These are phyloP conservation scores for Alternaria gansuensis DNA, from an alignment of 2,329 filamentous ascomycete species.

Conservation along the genomic window DNA sequence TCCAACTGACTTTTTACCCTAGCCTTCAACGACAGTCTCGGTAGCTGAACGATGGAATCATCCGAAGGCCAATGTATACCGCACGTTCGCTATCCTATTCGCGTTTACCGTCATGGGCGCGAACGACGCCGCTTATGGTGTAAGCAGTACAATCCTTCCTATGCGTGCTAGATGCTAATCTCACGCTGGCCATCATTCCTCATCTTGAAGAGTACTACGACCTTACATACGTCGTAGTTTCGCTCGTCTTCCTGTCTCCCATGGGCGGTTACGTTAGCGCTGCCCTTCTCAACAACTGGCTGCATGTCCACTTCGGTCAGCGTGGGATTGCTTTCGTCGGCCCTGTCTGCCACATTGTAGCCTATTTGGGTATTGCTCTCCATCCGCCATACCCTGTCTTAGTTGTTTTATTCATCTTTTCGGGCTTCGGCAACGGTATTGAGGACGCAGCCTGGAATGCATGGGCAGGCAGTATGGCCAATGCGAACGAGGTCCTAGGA, in stretches of 20 bases:
- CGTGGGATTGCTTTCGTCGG: slow-evolving; percentile 74
- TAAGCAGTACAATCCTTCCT: slow-evolving; percentile 48
- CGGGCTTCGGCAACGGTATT: slow-evolving; percentile 74
- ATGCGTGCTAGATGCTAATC: background rate
- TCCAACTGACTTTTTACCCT: slow-evolving; percentile 51
- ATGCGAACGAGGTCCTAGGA: slow-evolving; percentile 75
- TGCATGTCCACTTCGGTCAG: slow-evolving; percentile 71
- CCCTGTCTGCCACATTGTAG: slow-evolving; percentile 67
- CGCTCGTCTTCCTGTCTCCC: slow-evolving; percentile 70
- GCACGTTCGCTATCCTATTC: slow-evolving; percentile 66
- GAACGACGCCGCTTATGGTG: slow-evolving; percentile 71
- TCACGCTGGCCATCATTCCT: slow-evolving; percentile 20
- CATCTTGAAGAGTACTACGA: slow-evolving; percentile 67
- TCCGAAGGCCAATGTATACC: slow-evolving; percentile 64
- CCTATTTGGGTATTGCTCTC: slow-evolving; percentile 69
- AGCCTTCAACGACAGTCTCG: slow-evolving; percentile 54
- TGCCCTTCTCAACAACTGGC: slow-evolving; percentile 68
- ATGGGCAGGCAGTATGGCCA: slow-evolving; percentile 72
- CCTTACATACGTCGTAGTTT: slow-evolving; percentile 68
- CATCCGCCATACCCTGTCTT: slow-evolving; percentile 74
- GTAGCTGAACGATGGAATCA: slow-evolving; percentile 68
- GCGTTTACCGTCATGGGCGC: slow-evolving; percentile 70
- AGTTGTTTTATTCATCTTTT: slow-evolving; percentile 69
- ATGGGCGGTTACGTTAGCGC: slow-evolving; percentile 70
- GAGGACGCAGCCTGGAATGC: slow-evolving; percentile 68